Conservation (phyloP, 2,329 filamentous ascomycete genomes). For the Phoma sp. region DNA sequence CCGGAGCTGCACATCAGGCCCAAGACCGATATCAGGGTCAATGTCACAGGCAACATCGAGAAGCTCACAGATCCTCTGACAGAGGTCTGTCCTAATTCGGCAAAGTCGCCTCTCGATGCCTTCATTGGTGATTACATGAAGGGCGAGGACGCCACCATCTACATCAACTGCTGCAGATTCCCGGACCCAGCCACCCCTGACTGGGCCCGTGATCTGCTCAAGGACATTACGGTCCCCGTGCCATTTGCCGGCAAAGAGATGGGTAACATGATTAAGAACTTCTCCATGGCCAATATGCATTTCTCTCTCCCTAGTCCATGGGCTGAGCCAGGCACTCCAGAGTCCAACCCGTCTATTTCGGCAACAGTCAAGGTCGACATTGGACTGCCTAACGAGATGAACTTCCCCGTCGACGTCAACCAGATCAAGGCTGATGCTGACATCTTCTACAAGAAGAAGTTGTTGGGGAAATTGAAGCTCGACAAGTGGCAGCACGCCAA, state of each 20-base stretch:
- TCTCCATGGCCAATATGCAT: constrained; percentile 82
- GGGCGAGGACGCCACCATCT: constrained; percentile 78
- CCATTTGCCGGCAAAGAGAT: constrained; percentile 83
- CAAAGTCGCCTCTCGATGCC: constrained; percentile 82
- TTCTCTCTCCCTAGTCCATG: constrained; percentile 83
- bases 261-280: constrained; percentile 84
- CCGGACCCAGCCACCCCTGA: constrained; percentile 71
- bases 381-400: constrained; percentile 81
- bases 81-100: constrained; percentile 73
- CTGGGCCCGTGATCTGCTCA: constrained; percentile 83
- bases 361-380: constrained; percentile 82
- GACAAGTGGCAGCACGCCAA: constrained; percentile 83
- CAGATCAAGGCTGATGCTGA: constrained; percentile 78
- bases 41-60: constrained; percentile 73
- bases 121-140: constrained; percentile 82
- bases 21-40: constrained; percentile 68
- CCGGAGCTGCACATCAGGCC: constrained; percentile 71
- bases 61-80: constrained; percentile 77
- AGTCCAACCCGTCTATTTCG: constrained; percentile 78
- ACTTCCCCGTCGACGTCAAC: constrained; percentile 80
- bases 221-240: constrained; percentile 81
- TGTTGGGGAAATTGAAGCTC: constrained; percentile 82
- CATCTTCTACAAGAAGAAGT: constrained; percentile 76
- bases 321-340: constrained; percentile 75
- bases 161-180: constrained; percentile 77